Conservation (phyloP, 495 filamentous ascomycete genomes). For the Saxophila tyrrhenica region DNA sequence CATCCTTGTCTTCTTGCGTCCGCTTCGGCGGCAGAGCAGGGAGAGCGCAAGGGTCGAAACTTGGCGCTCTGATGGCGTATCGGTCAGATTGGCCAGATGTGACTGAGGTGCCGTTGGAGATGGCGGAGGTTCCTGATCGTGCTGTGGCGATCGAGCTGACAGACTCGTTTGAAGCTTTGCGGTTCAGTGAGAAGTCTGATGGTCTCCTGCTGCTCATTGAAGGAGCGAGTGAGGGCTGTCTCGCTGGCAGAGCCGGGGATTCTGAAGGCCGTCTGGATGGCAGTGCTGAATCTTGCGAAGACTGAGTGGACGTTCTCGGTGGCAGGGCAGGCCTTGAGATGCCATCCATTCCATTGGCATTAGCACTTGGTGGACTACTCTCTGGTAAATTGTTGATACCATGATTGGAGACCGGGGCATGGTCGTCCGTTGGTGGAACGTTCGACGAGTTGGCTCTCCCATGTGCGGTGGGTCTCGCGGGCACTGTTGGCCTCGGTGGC, state of each 20-base stretch:
- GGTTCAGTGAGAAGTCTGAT: conserved; percentile 21
- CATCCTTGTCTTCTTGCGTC: conserved; percentile 19
- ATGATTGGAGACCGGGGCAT: conserved; percentile 26
- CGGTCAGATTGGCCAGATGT: conserved; percentile 13
- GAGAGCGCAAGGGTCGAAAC: conserved; percentile 28
- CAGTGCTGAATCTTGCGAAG: conserved; percentile 31
- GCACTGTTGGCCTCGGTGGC: conserved; percentile 23
- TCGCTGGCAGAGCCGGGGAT: conserved; percentile 34
- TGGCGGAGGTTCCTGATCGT: conserved; percentile 20
- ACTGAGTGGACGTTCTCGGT: conserved; percentile 28
- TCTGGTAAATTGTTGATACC: conserved; percentile 37
- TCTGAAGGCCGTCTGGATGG: conserved; percentile 40
- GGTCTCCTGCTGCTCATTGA: conserved; percentile 15
- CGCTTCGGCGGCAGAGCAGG: conserved; percentile 28
- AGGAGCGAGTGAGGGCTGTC: conserved; percentile 30
- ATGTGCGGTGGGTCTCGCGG: conserved; percentile 3
- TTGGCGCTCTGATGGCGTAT: conserved; percentile 24
- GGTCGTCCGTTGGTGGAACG: conserved; percentile 31
- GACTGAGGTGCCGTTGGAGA: conserved; percentile 20
- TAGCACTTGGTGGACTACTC: conserved; percentile 6
- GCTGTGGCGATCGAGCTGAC: conserved; percentile 27
- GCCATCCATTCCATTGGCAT: conserved; percentile 21
- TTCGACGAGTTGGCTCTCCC: conserved; percentile 37
- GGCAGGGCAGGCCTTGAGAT: conserved; percentile 36
- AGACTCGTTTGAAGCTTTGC: conserved; percentile 25